Conservation (phyloP, 2,329 filamentous ascomycete species). For the Aureobasidium sp. region DNA sequence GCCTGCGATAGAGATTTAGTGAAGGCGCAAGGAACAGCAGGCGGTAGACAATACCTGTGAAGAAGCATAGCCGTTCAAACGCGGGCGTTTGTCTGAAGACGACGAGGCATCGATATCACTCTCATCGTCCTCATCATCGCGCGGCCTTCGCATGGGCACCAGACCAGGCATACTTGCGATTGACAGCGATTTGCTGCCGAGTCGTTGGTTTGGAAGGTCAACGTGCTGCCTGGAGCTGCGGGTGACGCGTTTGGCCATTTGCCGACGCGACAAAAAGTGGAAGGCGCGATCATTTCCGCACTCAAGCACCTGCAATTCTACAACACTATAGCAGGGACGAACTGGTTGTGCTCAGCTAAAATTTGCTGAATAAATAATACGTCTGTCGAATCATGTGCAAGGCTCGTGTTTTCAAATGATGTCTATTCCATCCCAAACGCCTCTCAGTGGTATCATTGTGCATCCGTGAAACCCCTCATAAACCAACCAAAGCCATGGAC, state of each 20-base stretch:
- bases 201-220: neutral
- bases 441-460: slow-evolving; percentile 3
- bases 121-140: neutral
- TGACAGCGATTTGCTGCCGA: neutral
- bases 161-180: slow-evolving; percentile 10
- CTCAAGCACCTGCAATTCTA: neutral
- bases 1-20: neutral
- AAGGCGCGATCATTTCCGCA: neutral
- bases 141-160: slow-evolving; percentile 1
- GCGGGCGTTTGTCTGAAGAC: slow-evolving; percentile 10
- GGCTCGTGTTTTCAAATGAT: neutral
- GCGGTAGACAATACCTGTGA: neutral
- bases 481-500: neutral
- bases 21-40: neutral
- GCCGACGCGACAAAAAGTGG: slow-evolving; percentile 1
- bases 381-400: neutral
- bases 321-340: neutral
- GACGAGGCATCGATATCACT: neutral
- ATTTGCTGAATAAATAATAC: neutral
- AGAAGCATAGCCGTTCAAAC: neutral
- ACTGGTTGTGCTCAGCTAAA: neutral
- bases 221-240: neutral
- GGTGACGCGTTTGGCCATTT: neutral
- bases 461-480: neutral
- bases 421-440: neutral